phyloP scores from a whole-genome alignment of 805 yeast genomes.

The Candida vartiovaarae region DNA sequence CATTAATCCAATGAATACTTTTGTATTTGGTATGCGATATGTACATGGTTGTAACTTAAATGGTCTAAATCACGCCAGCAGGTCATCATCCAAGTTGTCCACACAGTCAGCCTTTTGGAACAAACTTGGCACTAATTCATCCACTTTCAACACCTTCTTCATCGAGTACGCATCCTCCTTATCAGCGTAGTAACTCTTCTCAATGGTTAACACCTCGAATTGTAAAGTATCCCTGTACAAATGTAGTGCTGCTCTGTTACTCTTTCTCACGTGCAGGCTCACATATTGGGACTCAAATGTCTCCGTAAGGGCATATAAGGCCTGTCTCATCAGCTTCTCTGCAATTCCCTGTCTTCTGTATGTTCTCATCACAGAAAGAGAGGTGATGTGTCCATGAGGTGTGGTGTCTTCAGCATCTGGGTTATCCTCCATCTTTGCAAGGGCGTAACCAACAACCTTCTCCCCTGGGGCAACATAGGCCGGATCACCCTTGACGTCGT shows the following conservation, averaged over 20 bases:
- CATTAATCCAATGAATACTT: too few relatives aligned
- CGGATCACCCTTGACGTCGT: conserved; percentile 44
- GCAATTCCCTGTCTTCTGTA: conserved; percentile 95
- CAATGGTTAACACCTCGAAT: conserved; percentile 78
- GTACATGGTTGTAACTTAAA: too few relatives aligned
- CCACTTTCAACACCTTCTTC: conserved; percentile 61
- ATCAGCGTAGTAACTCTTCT: conserved; percentile 88
- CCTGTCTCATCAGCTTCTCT: conserved; percentile 81
- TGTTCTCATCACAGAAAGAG: conserved; percentile 90
- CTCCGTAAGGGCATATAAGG: conserved; percentile 73
- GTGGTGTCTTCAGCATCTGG: conserved; percentile 64
- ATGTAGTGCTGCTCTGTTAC: conserved; percentile 91
- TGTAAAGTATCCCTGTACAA: conserved; percentile 78
- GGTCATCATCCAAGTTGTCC: conserved; percentile 50
- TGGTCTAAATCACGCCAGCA: conserved; percentile 29
- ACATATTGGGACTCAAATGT: conserved; percentile 77
- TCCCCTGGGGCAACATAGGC: conserved; percentile 63
- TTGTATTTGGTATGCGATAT: too few relatives aligned
- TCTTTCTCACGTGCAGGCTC: conserved; percentile 86
- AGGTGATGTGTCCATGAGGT: conserved; percentile 90
- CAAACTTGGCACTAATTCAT: conserved; percentile 53
- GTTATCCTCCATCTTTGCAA: conserved; percentile 96
- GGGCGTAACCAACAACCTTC: conserved; percentile 89
- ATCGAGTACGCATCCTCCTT: conserved; percentile 97
- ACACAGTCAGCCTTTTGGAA: conserved; percentile 40